A percentile compares a stretch with the other conserved stretches of the same genome.
These are phyloP conservation scores for Xylaria grammica DNA, from an alignment of 495 filamentous ascomycete species.

Conservation along the genomic window DNA sequence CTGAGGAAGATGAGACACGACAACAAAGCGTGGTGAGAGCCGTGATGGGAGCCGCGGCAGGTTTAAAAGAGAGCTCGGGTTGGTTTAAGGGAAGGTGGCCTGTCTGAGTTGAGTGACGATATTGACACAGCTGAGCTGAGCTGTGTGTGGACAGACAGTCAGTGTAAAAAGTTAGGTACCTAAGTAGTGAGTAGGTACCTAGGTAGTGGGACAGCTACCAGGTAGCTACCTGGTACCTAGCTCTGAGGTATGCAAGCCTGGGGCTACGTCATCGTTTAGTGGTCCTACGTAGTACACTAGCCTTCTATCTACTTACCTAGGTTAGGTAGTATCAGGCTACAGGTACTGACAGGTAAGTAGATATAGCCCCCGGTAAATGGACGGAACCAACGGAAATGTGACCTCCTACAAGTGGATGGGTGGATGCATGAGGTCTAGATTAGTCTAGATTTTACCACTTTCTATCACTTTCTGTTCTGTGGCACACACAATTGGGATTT, in stretches of 20 bases:
- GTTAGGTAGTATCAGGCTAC: too few species aligned
- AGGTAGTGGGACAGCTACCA: not conserved
- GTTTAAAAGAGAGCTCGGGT: slow-evolving; percentile 14
- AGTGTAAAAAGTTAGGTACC: not conserved
- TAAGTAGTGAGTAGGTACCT: not conserved
- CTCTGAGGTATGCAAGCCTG: not conserved
- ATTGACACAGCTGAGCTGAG: slow-evolving; percentile 19
- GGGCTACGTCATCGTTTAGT: slow-evolving; percentile 17
- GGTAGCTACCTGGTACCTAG: not conserved
- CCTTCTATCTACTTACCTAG: too few species aligned
- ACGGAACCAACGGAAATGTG: too few species aligned
- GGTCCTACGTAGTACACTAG: too few species aligned
- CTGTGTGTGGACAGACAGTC: slow-evolving; percentile 14
- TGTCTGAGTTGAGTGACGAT: slow-evolving; percentile 22
- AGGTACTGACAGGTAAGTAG: too few species aligned
- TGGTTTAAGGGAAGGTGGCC: slow-evolving; percentile 17
- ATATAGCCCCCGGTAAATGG: too few species aligned
- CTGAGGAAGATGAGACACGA: not conserved
- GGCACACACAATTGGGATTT: too few species aligned
- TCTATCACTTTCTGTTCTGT: too few species aligned
- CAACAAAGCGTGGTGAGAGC: not conserved
- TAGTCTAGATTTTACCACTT: too few species aligned
- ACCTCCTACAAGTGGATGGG: too few species aligned
- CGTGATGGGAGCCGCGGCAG: slow-evolving; percentile 9
- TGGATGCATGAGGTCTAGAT: too few species aligned